Evolutionary conservation across 495 filamentous ascomycete species (phyloP).

Genomic region (Cercophora samala): DNA sequence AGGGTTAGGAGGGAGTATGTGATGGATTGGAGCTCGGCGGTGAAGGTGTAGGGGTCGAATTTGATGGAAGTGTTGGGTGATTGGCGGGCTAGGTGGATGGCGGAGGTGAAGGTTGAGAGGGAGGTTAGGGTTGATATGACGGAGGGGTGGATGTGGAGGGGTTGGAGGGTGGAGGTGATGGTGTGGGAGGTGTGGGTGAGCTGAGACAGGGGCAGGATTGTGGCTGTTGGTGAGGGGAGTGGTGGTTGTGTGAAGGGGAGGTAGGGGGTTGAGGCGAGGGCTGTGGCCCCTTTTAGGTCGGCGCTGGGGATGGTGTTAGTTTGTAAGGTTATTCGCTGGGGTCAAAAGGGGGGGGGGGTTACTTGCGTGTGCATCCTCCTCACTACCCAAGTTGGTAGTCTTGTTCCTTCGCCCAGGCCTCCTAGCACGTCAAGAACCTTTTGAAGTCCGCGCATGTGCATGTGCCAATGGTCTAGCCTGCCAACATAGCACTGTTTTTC

Average conservation of each 20-base stretch:
- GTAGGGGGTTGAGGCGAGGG: slow-evolving; percentile 26
- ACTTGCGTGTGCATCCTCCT: slow-evolving; percentile 29
- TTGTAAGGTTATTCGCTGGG: neutral
- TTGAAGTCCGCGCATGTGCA: slow-evolving; percentile 33
- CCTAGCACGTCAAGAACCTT: slow-evolving; percentile 28
- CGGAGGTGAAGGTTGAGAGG: slow-evolving; percentile 21
- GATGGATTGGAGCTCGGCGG: slow-evolving; percentile 29
- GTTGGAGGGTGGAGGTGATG: slow-evolving; percentile 19
- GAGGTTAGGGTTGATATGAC: slow-evolving; percentile 17
- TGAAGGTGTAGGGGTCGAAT: slow-evolving; percentile 31
- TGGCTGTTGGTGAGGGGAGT: slow-evolving; percentile 1
- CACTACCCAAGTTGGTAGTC: slow-evolving; percentile 20
- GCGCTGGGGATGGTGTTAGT: slow-evolving; percentile 17
- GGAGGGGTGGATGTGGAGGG: slow-evolving; percentile 15
- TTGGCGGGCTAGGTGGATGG: slow-evolving; percentile 21
- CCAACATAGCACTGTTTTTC: slow-evolving; percentile 28
- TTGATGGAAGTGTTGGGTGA: slow-evolving; percentile 7
- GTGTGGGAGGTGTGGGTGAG: neutral
- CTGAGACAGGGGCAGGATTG: neutral
- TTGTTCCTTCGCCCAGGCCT: slow-evolving; percentile 9
- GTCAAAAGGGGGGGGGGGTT: slow-evolving; percentile 4
- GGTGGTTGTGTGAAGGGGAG: slow-evolving; percentile 20
- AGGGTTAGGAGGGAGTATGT: slow-evolving; percentile 24
- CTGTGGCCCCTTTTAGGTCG: slow-evolving; percentile 30
- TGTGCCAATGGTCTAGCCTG: slow-evolving; percentile 33